Base-by-base conservation (phyloP, 192 early-diverging fungal genomes). In the Nowakowskiella sp. region DNA sequence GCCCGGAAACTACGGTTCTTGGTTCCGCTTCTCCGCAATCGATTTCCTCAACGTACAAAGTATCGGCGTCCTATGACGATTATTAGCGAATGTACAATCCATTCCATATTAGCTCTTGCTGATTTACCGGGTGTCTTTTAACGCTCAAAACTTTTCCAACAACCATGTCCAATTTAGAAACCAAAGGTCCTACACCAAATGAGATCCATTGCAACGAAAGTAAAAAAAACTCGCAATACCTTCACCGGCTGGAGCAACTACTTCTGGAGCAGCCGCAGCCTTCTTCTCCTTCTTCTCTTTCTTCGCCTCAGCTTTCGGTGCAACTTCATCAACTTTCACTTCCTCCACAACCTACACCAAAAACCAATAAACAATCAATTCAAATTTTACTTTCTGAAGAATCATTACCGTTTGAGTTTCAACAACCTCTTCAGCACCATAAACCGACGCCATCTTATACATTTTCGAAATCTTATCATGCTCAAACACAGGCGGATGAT, bases 21-120 rank as follows among this genome's bases (percentile, higher is more conserved):
- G 84, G 90, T 39, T 80, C 71, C 8, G 66, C 81, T 61, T 96
- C 93, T 49, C 92, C 92, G 27, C 84, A 62, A 59, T 97, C 92
- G 58, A 99, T 90, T 55, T 87, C 71, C 70, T 99, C 95, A 19
- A 99, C 90, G 60, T 99, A 99, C 10, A 99, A 73, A 4, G 91
- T 71, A 65, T 99, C 95, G 2, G 95, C 95, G 58, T 91, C 88
- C n/a, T n/a, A n/a, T n/a, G n/a, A n/a, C n/a, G n/a, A n/a, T n/a
- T n/a, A n/a, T n/a, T 39, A 39, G 19, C 13, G 19, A 13, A 39
- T 39, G 19, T 13, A 39, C 19, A 19, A 39, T 13, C 13, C 13
- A 39, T 13, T 13, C 13, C 19, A 39, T 13, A n/a, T n/a, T n/a
- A 39, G 19, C 13, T 13, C 19, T 39, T 13, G 36, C 13, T 13